Evolutionary conservation across 163 green algal species (phyloP), one percentile per base, ranked within the genome.

Genomic region (Chlorella variabilis): DNA sequence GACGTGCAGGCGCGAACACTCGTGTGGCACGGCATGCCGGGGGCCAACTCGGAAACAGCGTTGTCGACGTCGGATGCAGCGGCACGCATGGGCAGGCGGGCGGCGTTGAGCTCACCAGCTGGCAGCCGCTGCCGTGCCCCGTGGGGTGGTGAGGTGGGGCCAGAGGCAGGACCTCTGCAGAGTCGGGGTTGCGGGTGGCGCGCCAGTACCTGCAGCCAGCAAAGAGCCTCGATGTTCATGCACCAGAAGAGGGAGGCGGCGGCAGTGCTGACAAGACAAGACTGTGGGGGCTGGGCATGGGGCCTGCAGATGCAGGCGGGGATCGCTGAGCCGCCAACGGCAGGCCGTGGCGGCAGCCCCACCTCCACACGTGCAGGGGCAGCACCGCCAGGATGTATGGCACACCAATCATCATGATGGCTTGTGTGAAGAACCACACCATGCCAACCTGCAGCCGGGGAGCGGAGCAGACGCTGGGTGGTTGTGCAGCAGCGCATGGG

Each of bases 401-500:
- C 17, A 59, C 9, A 5, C 75, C 75, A 11, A 82, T 31, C 27
- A 56, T 18, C 56, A 82, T 33, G 20, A 82, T 74, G 56, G 23
- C 23, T 31, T 82, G 75, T 3, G 31, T 49, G 58, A 82, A 80
- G 38, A 78, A 75, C 80, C 69, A 75, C 2, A 80, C 39, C 4
- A 63, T 18, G 34, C 80, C 80, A 2, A 27, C 9, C 65, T 85
- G 67, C 80, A 80, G 0, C 20, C 21, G 25, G 0, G 7, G 11
- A 21, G 27, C 6, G 33, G 49, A 34, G 49, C 1, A 33, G 13
- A 3, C 51, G 21, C 23, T 63, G 23, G 18, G 9, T 29, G 23
- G 20, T n/a, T 63, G 54, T 63, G 54, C 23, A 29, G 6, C 8
- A 33, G 54, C 6, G 54, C 54, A 33, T n/a, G 23, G 23, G 6